These are phyloP conservation scores for Lotus japonicus DNA, from an alignment of 306 rosid genomes.

Conservation along the genomic window DNA sequence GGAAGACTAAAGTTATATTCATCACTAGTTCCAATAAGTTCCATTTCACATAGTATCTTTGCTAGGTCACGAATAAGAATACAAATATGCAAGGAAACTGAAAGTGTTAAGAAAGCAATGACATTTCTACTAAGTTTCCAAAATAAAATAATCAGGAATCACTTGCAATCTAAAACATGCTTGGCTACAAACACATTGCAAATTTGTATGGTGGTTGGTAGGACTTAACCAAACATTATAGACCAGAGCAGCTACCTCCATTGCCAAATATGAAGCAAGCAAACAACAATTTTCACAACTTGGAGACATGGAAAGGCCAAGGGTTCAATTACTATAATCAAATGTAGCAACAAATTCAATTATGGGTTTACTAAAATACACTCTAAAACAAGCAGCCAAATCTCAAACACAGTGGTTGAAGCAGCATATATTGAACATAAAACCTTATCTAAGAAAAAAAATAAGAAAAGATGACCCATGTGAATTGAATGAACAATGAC, in stretches of 20 bases:
- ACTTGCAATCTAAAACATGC: background rate
- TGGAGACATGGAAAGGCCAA: background rate
- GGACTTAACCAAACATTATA: background rate
- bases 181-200: background rate
- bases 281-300: background rate
- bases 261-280: background rate
- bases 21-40: background rate
- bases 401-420: background rate
- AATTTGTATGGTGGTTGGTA: background rate
- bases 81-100: background rate
- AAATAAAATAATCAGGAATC: background rate
- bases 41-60: background rate
- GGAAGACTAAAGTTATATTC: background rate
- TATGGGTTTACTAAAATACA: background rate
- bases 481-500: background rate
- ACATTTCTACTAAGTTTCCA: background rate
- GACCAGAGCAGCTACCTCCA: background rate
- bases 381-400: background rate
- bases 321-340: background rate
- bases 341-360: background rate
- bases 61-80: background rate
- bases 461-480: background rate
- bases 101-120: background rate
- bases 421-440: background rate
- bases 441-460: background rate